Evolutionary conservation across 176 grass and related monocot genomes (phyloP).

Genomic region (Leersia perrieri): DNA sequence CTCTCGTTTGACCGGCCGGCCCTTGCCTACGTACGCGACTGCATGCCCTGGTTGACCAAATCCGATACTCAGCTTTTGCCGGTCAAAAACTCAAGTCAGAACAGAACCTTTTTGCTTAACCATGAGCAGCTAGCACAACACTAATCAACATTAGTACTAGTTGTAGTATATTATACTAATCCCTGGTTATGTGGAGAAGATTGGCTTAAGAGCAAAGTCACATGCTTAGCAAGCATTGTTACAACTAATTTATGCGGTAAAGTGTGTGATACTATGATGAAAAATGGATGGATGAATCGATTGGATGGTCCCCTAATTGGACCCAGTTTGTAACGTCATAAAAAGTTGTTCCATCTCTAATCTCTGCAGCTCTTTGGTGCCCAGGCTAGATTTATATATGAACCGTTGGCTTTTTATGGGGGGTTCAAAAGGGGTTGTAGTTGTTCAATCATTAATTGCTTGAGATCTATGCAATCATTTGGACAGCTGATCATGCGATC

Average conservation of each 20-base stretch:
- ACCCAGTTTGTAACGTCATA: neutral
- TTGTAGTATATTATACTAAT: neutral
- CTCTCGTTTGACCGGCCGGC: neutral
- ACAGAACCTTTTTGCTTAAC: neutral
- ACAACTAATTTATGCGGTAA: neutral
- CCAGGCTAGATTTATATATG: neutral
- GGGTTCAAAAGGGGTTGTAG: neutral
- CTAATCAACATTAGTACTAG: neutral
- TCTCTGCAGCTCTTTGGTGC: neutral
- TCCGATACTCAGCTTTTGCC: no score
- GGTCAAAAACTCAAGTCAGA: neutral
- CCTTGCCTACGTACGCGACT: neutral
- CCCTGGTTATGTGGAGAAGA: neutral
- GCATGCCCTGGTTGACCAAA: neutral
- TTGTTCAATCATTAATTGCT: conserved; percentile 26
- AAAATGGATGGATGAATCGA: neutral
- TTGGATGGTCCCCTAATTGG: conserved; percentile 28
- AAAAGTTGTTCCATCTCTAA: neutral
- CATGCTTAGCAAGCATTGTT: neutral
- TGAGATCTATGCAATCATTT: conserved; percentile 17
- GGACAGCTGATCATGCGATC: neutral
- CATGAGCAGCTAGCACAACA: neutral
- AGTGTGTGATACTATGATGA: no score
- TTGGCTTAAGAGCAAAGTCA: neutral
- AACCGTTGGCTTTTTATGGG: conserved; percentile 20